A percentile compares a stretch with the other conserved stretches of the same genome.
These are phyloP conservation scores for Populus hybrid DNA, from an alignment of 441 rosid genomes.

Conservation along the genomic window DNA sequence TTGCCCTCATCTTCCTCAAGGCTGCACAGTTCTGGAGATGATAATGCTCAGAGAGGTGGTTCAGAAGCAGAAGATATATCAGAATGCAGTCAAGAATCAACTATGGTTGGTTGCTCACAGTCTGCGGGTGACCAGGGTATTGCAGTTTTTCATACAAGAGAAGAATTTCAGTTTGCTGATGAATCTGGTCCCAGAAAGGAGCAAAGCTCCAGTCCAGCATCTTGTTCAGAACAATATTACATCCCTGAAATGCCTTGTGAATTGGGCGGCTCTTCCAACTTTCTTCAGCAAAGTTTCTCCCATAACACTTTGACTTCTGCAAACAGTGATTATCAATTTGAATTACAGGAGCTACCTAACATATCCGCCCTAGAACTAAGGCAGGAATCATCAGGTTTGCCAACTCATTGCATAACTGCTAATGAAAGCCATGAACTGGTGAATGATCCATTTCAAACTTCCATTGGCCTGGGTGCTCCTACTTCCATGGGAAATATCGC, in stretches of 20 bases:
- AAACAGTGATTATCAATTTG: constrained; percentile 43
- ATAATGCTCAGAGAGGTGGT: constrained; percentile 47
- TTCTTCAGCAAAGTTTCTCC: constrained; percentile 38
- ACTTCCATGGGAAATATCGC: constrained; percentile 38
- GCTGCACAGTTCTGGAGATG: constrained; percentile 74
- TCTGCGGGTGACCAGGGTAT: constrained; percentile 58
- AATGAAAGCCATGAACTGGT: constrained; percentile 41
- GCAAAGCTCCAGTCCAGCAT: constrained; percentile 49
- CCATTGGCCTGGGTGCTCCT: constrained; percentile 40
- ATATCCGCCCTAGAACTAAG: constrained; percentile 44
- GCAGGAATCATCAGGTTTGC: constrained; percentile 47
- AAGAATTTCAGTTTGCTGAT: constrained; percentile 47
- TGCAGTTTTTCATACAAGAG: constrained; percentile 36
- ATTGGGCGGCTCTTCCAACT: constrained; percentile 44
- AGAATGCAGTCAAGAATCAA: constrained; percentile 88
- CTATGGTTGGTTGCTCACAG: constrained; percentile 53
- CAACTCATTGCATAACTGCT: constrained; percentile 38
- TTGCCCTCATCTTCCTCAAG: constrained; percentile 56
- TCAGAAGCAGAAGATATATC: constrained; percentile 73
- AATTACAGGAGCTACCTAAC: constrained; percentile 45
- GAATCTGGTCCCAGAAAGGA: constrained; percentile 44
- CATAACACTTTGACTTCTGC: constrained; percentile 35
- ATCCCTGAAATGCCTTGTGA: constrained; percentile 63
- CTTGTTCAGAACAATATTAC: constrained; percentile 57
- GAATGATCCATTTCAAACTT: constrained; percentile 44